Evolutionary conservation across 345 rosid genomes (phyloP).

Genomic region (Cardamine chenopodiifolia): DNA sequence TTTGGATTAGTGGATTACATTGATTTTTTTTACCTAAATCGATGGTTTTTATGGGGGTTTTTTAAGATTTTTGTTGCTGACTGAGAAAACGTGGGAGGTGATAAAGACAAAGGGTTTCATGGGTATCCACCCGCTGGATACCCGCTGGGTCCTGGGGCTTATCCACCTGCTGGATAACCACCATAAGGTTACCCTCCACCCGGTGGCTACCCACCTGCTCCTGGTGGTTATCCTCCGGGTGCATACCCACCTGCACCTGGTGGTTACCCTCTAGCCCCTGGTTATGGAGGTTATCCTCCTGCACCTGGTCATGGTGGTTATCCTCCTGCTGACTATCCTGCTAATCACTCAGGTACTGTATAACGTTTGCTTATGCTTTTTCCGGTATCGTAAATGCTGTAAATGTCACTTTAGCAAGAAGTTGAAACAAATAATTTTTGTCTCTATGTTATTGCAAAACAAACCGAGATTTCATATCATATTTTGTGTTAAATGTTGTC

Average conservation of each 20-base stretch:
- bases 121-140: constrained; percentile 35
- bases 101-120: constrained; percentile 41
- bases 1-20: neutral
- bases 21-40: neutral
- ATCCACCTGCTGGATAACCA: constrained; percentile 37
- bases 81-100: constrained; percentile 45
- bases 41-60: neutral
- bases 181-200: constrained; percentile 25
- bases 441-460: neutral
- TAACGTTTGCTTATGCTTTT: neutral
- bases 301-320: constrained; percentile 51
- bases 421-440: neutral
- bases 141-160: neutral
- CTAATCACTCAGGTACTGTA: constrained; percentile 64
- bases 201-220: constrained; percentile 52
- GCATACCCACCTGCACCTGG: constrained; percentile 40
- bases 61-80: constrained; percentile 19
- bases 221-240: constrained; percentile 48
- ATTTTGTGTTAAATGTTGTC: neutral
- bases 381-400: neutral
- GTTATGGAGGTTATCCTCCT: constrained; percentile 56
- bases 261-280: constrained; percentile 48
- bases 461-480: neutral
- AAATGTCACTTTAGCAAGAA: neutral
- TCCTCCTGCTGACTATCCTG: constrained; percentile 46